Base-by-base conservation (phyloP, 176 grass and related monocot genomes). In the Eremochloa ophiuroides region DNA sequence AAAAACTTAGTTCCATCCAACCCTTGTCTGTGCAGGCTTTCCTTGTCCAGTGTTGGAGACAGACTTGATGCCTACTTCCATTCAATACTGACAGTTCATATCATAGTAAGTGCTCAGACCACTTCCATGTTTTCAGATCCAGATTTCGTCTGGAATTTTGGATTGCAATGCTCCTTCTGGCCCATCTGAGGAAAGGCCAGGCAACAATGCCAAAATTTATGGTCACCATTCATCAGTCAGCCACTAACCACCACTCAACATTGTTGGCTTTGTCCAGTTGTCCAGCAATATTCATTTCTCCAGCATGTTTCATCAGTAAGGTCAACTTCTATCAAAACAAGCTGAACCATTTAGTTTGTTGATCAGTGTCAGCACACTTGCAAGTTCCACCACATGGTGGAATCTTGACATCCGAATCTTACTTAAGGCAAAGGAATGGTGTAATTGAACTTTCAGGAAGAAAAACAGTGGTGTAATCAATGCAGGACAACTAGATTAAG, bases 301-400 rank as follows among this genome's bases (percentile, higher is more conserved):
- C 39, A 34, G 53, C 34, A 40, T 23, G 4, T 33, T 66, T 75
- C 10, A 66, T 66, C 75, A 44, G 7, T 28, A 66, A 48, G 25
- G 43, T 13, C 43, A 30, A 22, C 60, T 83, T 75, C 15, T 53
- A 75, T 83, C 38, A 60, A 46, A 84, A 69, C 64, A 61, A 60
- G 81, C 23, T n/a, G 25, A 44, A 37, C 58, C 16, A 50, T 44
- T 74, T 42, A 64, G 33, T 74, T 74, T 74, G 29, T 59, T 69
- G 5, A 53, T 68, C 11, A 80, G 20, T 80, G 46, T 78, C 60
- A 53, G 43, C n/a, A 22, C 80, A 74, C 55, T 61, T 42, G 20
- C 50, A 56, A 81, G 38, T 40, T 69, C 38, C 66, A 69, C 23
- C 65, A 62, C 28, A 65, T 27, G 1, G 29, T 35, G 60, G 13